Base-by-base conservation (phyloP, 495 filamentous ascomycete species). In the Lasiosphaeria hispida region DNA sequence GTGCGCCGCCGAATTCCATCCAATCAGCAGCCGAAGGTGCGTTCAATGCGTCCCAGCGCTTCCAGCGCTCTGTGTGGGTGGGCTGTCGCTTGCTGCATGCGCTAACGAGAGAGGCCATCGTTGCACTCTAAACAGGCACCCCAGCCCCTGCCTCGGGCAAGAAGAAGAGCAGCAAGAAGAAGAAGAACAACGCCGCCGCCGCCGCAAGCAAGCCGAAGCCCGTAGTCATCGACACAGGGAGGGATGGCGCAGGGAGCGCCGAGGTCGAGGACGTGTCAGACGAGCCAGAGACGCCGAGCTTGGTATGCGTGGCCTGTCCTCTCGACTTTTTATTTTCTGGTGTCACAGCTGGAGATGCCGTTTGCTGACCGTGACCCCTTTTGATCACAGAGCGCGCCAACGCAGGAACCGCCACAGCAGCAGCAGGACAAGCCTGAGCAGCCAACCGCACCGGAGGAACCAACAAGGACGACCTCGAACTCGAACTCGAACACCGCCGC, bases 151-250 rank as follows among this genome's bases (percentile, higher is more conserved):
- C 48, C 10, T 41, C 54, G 15, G 43, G 43, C 41, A 65, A 59
- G 52, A 62, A 62, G 51, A 62, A 59, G 42, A 62, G 48, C 50
- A 84, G 85, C 61, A 90, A 87, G 78, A 87, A 82, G 69, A 84
- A 80, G 70, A 88, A 84, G 70, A 89, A 86, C 57, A 84, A 79
- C 63, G 55, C 66, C 13, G 65, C 66, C 17, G 67, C 65, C 19
- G 47, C 59, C 41, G 72, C 72, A 33, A 61, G 14, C 36, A 68
- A 63, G 40, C 65, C 38, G 36, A 63, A 43, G 70, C 73, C 41
- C 18, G 43, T 34, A 39, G 35, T 40, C 11, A 45, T 42, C 13
- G 39, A 40, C 30, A 10, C 47, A 49, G 55, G 53, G 19, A 70
- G 69, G 40, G 74, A 80, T 64, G 72, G 58, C 34, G 72, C 58